Percentiles rank a stretch among this genome's conserved stretches.
Conservation (phyloP, 768 basidiomycete species). For the Ramaria sp. region DNA sequence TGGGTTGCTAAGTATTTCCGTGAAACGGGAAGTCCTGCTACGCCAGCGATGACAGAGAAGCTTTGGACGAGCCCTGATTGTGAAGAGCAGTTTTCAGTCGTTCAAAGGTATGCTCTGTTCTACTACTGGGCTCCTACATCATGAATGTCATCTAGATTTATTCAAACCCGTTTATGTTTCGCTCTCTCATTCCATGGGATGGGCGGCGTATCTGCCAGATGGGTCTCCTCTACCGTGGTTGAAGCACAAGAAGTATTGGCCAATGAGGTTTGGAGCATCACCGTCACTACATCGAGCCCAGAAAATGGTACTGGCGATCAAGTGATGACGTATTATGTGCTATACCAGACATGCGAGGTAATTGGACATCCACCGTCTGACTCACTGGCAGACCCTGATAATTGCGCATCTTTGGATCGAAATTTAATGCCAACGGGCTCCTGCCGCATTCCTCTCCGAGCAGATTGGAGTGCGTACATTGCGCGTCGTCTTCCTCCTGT, state of each 20-base stretch:
- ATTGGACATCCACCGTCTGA: slow-evolving; percentile 32
- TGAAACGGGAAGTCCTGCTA: slow-evolving; percentile 10
- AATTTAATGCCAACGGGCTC: too few species aligned
- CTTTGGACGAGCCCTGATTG: slow-evolving; percentile 56
- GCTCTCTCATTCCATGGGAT: slow-evolving; percentile 39
- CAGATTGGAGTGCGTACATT: slow-evolving; percentile 62
- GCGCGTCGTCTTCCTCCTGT: slow-evolving; percentile 11
- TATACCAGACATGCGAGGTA: slow-evolving; percentile 67
- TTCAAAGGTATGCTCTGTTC: slow-evolving; percentile 34
- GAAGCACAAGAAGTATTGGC: slow-evolving; percentile 42
- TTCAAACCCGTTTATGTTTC: slow-evolving; percentile 56
- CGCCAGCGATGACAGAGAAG: slow-evolving; percentile 26
- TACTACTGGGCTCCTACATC: background rate
- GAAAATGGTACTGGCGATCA: slow-evolving; percentile 1
- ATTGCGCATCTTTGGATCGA: too few species aligned
- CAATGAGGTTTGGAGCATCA: slow-evolving; percentile 53
- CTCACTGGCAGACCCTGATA: background rate
- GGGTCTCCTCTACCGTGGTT: slow-evolving; percentile 29
- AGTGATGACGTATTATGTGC: slow-evolving; percentile 37
- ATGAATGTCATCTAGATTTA: slow-evolving; percentile 33
- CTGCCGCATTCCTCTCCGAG: slow-evolving; percentile 28
- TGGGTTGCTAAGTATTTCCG: slow-evolving; percentile 37
- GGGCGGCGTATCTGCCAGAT: slow-evolving; percentile 20
- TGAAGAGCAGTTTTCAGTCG: slow-evolving; percentile 43
- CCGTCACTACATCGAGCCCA: slow-evolving; percentile 13